A percentile compares a stretch with the other conserved stretches of the same genome.
Conservation (phyloP, 768 basidiomycete species). For the Termitomyces sp. region DNA sequence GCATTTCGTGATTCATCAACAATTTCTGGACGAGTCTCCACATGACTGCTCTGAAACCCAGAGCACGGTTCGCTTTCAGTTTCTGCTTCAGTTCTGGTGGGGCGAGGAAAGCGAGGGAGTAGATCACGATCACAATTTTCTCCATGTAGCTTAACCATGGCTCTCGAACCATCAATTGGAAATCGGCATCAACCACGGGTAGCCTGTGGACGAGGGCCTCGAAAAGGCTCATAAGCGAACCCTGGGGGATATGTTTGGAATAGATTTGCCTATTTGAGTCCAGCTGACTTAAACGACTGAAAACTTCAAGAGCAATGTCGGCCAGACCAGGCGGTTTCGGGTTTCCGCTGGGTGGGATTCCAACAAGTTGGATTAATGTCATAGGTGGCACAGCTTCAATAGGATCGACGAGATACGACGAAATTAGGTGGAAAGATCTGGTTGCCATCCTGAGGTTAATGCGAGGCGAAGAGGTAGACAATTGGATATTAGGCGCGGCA, state of each 20-base stretch:
- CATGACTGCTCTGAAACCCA: slow-evolving; percentile 71
- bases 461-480: slow-evolving; percentile 42
- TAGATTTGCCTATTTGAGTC: slow-evolving; percentile 81
- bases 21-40: slow-evolving; percentile 69
- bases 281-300: slow-evolving; percentile 71
- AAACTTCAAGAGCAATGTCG: slow-evolving; percentile 81
- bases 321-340: slow-evolving; percentile 57
- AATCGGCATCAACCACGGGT: slow-evolving; percentile 78
- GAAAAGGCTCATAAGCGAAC: slow-evolving; percentile 60
- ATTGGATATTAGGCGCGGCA: slow-evolving; percentile 49
- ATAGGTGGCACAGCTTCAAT: slow-evolving; percentile 63
- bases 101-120: slow-evolving; percentile 82
- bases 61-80: slow-evolving; percentile 60
- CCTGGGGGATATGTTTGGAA: slow-evolving; percentile 53
- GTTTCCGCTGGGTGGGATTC: slow-evolving; percentile 36
- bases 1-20: slow-evolving; percentile 49
- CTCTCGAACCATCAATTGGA: slow-evolving; percentile 60
- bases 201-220: slow-evolving; percentile 75
- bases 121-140: slow-evolving; percentile 77
- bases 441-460: slow-evolving; percentile 46
- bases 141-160: slow-evolving; percentile 78
- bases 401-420: slow-evolving; percentile 75
- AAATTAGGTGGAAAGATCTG: slow-evolving; percentile 61
- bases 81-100: slow-evolving; percentile 69
- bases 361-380: slow-evolving; percentile 51